Evolutionary conservation across 192 early-diverging fungal species (phyloP).

Genomic region (Backusella macrospora): DNA sequence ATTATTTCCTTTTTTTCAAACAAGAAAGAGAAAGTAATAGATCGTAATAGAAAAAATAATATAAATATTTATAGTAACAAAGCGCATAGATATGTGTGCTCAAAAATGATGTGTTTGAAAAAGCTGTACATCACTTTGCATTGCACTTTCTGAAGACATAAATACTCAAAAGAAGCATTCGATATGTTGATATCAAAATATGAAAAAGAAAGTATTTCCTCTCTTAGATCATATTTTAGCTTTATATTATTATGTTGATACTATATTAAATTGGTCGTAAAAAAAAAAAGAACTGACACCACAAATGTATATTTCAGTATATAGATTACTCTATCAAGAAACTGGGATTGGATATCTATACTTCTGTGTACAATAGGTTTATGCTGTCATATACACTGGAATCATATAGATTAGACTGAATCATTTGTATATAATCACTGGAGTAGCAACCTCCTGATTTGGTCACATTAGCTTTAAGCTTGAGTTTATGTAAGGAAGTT

Average conservation of each 20-base stretch:
- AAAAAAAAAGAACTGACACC: not conserved
- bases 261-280: not conserved
- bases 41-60: not conserved
- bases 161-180: slow-evolving; percentile 3
- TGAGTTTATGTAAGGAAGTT: too few relatives aligned
- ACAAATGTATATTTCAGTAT: not conserved
- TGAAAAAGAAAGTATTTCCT: not conserved
- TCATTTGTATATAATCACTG: slow-evolving; percentile 1
- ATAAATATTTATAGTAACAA: not conserved
- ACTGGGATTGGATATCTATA: not conserved
- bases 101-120: slow-evolving; percentile 4
- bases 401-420: slow-evolving; percentile 16
- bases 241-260: not conserved
- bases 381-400: not conserved
- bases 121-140: slow-evolving; percentile 3
- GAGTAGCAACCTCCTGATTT: slow-evolving; percentile 14
- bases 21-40: not conserved
- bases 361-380: not conserved
- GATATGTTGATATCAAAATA: slow-evolving; percentile 7
- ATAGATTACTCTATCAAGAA: not conserved
- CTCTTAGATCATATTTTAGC: too few relatives aligned
- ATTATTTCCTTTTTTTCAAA: not conserved
- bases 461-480: not conserved
- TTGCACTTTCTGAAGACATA: not conserved
- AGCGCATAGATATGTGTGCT: not conserved